Percentiles rank a stretch among this genome's conserved stretches.
phyloP scores from a whole-genome alignment of 352 stramenopile genomes.

The Phytophthora macrochlamydospora region DNA sequence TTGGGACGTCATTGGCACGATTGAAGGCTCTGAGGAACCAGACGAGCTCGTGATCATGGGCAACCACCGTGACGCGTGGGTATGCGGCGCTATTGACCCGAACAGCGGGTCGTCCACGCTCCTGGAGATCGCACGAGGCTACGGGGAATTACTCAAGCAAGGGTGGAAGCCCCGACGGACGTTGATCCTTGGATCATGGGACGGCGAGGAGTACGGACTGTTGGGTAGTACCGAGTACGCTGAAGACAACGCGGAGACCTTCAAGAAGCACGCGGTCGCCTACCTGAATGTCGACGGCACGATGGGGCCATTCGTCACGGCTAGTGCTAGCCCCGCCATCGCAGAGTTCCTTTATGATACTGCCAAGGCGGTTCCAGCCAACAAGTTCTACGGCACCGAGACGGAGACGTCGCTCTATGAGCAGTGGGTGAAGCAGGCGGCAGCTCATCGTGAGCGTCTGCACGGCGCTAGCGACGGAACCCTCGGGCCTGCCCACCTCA shows the following conservation, averaged over 20 bases:
- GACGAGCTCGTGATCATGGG: constrained; percentile 85
- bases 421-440: constrained; percentile 41
- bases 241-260: constrained; percentile 56
- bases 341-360: constrained; percentile 58
- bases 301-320: constrained; percentile 50
- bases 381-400: constrained; percentile 32
- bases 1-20: constrained; percentile 49
- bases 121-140: constrained; percentile 81
- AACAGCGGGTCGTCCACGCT: constrained; percentile 81
- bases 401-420: constrained; percentile 42
- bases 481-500: constrained; percentile 51
- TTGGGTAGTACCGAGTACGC: constrained; percentile 74
- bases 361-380: constrained; percentile 54
- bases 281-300: constrained; percentile 90
- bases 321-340: constrained; percentile 63
- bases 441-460: constrained; percentile 12
- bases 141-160: constrained; percentile 63
- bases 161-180: constrained; percentile 84
- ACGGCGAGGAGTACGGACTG: constrained; percentile 81
- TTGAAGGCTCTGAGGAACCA: constrained; percentile 60
- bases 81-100: constrained; percentile 56
- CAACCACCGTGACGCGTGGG: constrained; percentile 93
- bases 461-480: constrained; percentile 29
- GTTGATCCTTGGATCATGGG: constrained; percentile 85
- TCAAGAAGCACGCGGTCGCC: constrained; percentile 58